Evolutionary conservation across 2,329 filamentous ascomycete genomes (phyloP), one percentile per base, ranked within the genome.

Genomic region (Fusarium verrucosum): DNA sequence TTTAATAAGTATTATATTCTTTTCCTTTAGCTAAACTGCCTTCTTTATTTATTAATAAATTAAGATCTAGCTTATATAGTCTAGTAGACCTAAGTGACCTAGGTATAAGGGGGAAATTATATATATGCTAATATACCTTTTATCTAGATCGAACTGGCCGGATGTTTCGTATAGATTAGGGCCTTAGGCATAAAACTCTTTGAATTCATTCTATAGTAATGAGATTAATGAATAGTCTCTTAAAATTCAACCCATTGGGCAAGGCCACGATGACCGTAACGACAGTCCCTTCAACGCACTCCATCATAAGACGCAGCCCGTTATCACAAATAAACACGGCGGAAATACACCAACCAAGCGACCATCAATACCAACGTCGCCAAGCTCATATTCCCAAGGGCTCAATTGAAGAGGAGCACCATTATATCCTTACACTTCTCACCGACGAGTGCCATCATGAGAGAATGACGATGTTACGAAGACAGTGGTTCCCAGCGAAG

Each of bases 351-450:
- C 43, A 47, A 3, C 25, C 57, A 30, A 46, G 23, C 20, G 49
- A 53, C 2, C 32, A 32, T 41, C 62, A 59, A 23, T n/a, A 66
- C n/a, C 49, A 62, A 38, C 62, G 62, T 5, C 46, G 23, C 11
- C 41, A 65, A n/a, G 43, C 47, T 28, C 51, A 65, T 9, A 23
- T 28, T 19, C 58, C 62, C 10, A 59, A 49, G 1, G 30, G n/a
- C 1, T 7, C 47, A 20, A 47, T 4, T 2, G 40, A 50, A 5
- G 56, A 62, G 10, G 36, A 53, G 5, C 37, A 47, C 1, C 44
- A 47, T 14, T 67, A 68, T 17, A n/a, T 65, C 3, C 47, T 67
- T 3, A 62, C 64, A 10, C 47, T 68, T 13, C 28, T 53, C 4
- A 67, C 59, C 3, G 55, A 68, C 10, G 40, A 52, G 4, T 9